Conservation (phyloP, 2,329 filamentous ascomycete genomes). For the Cercospora beticola region DNA sequence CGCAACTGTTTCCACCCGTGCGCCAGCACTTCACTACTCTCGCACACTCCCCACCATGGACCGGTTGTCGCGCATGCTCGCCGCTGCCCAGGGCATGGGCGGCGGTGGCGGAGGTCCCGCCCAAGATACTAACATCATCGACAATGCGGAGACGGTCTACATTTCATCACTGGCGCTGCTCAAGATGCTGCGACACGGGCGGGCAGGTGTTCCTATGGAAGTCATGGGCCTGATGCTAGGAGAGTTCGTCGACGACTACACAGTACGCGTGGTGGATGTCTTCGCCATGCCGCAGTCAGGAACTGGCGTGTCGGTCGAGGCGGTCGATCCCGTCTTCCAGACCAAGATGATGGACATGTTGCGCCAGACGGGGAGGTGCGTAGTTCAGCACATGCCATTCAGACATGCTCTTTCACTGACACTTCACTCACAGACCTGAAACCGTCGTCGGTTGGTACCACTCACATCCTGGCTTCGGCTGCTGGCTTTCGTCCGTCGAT, state of each 20-base stretch:
- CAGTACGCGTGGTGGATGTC: constrained; percentile 94
- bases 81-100: constrained; percentile 64
- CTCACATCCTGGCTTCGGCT: constrained; percentile 97
- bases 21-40: background rate
- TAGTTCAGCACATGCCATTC: background rate
- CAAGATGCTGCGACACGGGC: constrained; percentile 98
- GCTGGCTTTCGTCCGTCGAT: constrained; percentile 98
- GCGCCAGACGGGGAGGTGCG: constrained; percentile 89
- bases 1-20: background rate
- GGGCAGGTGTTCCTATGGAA: constrained; percentile 98
- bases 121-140: constrained; percentile 91
- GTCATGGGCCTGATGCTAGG: constrained; percentile 99
- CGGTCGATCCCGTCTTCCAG: constrained; percentile 97
- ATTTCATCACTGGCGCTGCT: constrained; percentile 95
- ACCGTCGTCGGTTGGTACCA: constrained; percentile 99
- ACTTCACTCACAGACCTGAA: constrained; percentile 67
- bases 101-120: constrained; percentile 65
- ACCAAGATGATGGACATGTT: constrained; percentile 99
- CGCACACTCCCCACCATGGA: constrained; percentile 63
- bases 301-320: constrained; percentile 96
- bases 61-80: constrained; percentile 84
- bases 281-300: constrained; percentile 99
- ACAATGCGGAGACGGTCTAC: constrained; percentile 99
- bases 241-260: constrained; percentile 99
- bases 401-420: constrained; percentile 4